phyloP scores from a whole-genome alignment of 768 basidiomycete genomes.

The Mycena vitilis region DNA sequence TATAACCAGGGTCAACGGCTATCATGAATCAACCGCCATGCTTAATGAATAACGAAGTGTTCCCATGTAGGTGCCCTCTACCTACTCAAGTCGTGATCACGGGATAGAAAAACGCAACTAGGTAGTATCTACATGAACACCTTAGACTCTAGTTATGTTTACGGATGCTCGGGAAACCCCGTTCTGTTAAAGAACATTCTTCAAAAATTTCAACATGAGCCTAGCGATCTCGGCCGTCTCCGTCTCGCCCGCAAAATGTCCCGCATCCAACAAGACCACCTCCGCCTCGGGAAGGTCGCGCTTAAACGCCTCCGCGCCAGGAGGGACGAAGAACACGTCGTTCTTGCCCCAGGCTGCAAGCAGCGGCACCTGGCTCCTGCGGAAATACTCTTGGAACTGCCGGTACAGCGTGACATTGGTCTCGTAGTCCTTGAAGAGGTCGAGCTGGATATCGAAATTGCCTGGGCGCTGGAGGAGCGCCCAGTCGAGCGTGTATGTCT shows the following conservation, averaged over 20 bases:
- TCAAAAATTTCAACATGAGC: conserved; percentile 19
- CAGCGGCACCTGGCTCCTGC: conserved; percentile 49
- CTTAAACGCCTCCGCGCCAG: conserved; percentile 58
- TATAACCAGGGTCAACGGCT: no score
- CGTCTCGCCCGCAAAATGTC: conserved; percentile 59
- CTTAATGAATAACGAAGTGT: no score
- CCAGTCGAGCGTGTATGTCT: conserved; percentile 55
- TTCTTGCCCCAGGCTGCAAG: conserved; percentile 62
- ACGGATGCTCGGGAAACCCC: no score
- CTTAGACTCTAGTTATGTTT: no score
- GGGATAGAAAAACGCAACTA: no score
- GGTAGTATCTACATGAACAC: no score
- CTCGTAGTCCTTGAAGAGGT: conserved; percentile 52
- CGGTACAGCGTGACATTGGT: conserved; percentile 58
- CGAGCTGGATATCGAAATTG: conserved; percentile 54
- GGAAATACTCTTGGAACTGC: conserved; percentile 55
- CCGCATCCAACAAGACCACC: conserved; percentile 54
- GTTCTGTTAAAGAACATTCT: no score
- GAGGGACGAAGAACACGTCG: conserved; percentile 54
- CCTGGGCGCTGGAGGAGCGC: conserved; percentile 52
- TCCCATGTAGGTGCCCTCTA: no score
- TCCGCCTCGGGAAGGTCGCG: conserved; percentile 48
- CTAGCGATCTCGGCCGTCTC: conserved; percentile 39
- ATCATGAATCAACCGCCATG: no score
- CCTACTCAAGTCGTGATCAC: no score